phyloP scores from a whole-genome alignment of 805 yeast species.

The Kodamaea jinghongensis region DNA sequence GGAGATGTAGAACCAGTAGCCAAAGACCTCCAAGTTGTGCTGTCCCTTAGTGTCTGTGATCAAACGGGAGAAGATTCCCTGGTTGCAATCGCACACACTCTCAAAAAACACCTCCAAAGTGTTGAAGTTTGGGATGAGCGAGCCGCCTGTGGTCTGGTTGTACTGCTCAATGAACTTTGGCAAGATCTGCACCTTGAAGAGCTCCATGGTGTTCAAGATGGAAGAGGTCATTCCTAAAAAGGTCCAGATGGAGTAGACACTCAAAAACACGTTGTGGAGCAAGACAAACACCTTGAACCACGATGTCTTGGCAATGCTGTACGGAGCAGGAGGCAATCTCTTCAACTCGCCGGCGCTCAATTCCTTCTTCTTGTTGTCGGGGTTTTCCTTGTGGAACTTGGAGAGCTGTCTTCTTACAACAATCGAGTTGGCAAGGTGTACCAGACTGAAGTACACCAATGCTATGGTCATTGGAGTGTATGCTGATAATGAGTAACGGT shows the following conservation, averaged over 20 bases:
- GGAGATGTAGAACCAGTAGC: constrained; percentile 66
- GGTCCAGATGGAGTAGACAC: constrained; percentile 70
- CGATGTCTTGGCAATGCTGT: constrained; percentile 40
- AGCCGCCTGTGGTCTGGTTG: constrained; percentile 1
- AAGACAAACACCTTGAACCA: constrained; percentile 55
- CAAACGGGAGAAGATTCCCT: constrained; percentile 51
- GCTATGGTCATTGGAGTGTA: constrained; percentile 58
- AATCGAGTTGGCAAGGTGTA: constrained; percentile 51
- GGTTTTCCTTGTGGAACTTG: constrained; percentile 22
- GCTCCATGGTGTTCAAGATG: constrained; percentile 40
- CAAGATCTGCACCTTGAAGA: constrained; percentile 17
- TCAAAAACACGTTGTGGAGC: constrained; percentile 58
- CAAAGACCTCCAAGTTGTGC: constrained; percentile 50
- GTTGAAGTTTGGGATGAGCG: constrained; percentile 6
- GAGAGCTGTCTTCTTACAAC: constrained; percentile 45
- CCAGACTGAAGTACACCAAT: constrained; percentile 53
- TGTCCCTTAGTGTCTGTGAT: constrained; percentile 15
- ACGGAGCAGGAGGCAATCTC: constrained; percentile 53
- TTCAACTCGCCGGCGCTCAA: constrained; percentile 24
- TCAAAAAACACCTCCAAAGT: constrained; percentile 52
- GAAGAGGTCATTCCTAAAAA: constrained; percentile 61
- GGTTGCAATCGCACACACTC: constrained; percentile 56
- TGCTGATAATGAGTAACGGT: constrained; percentile 44
- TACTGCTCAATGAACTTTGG: constrained; percentile 10
- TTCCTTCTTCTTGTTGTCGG: constrained; percentile 18